Percentiles rank a stretch among this genome's conserved stretches.
Conservation (phyloP, 2,329 filamentous ascomycete species). For the Colletotrichum tamarilloi region DNA sequence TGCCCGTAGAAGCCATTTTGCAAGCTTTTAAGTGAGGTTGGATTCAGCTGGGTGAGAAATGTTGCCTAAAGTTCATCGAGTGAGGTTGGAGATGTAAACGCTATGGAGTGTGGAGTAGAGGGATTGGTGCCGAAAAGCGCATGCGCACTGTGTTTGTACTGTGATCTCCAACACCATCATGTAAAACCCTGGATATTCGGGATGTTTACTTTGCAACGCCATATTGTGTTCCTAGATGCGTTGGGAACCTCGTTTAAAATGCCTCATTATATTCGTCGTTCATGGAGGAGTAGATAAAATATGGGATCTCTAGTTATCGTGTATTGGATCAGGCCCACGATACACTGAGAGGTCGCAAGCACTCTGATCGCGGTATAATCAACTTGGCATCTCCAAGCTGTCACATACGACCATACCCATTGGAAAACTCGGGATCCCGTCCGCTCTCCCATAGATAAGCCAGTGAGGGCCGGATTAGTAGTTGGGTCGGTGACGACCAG, state of each 20-base stretch:
- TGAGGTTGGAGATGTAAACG: slow-evolving; percentile 24
- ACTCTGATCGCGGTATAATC: fast-evolving
- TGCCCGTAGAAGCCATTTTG: slow-evolving; percentile 38
- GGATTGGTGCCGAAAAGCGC: background rate
- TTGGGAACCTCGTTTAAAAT: too few species aligned
- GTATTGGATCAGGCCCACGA: background rate
- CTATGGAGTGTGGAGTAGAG: background rate
- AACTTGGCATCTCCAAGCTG: fast-evolving
- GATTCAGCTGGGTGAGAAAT: background rate
- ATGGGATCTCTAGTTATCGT: background rate
- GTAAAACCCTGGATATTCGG: background rate
- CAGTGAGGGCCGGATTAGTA: slow-evolving; percentile 26
- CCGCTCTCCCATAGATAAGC: slow-evolving; percentile 34
- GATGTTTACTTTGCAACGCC: background rate
- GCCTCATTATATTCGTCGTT: too few species aligned
- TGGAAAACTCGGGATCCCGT: slow-evolving; percentile 34
- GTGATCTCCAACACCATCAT: background rate
- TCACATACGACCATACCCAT: slow-evolving; percentile 30
- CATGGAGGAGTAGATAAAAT: background rate
- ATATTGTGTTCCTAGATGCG: background rate
- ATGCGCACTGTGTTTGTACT: background rate
- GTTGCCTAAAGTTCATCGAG: background rate
- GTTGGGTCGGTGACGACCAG: slow-evolving; percentile 25
- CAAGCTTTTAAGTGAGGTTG: background rate
- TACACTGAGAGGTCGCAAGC: background rate